Percentiles rank a stretch among this genome's conserved stretches.
phyloP scores from a whole-genome alignment of 768 basidiomycete species.

The Boletus bicolor region DNA sequence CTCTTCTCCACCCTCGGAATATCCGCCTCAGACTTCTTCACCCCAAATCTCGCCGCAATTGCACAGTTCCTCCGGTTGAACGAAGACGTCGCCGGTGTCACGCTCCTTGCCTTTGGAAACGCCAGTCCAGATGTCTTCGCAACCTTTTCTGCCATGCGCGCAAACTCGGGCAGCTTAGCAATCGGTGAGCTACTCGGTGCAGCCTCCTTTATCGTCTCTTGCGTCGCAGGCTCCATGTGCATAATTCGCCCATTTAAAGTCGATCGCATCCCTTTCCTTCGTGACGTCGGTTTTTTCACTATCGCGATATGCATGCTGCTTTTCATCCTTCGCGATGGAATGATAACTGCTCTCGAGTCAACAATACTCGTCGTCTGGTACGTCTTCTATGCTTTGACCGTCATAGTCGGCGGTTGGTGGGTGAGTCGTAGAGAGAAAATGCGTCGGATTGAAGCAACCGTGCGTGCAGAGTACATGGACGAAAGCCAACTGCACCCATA shows the following conservation, averaged over 20 bases:
- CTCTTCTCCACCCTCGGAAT: conserved; percentile 96
- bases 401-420: conserved; percentile 80
- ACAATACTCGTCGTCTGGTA: conserved; percentile 70
- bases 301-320: conserved; percentile 74
- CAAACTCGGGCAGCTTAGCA: conserved; percentile 82
- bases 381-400: conserved; percentile 68
- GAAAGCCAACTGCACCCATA: conserved; percentile 51
- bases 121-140: conserved; percentile 96
- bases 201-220: conserved; percentile 92
- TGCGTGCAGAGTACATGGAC: conserved; percentile 56
- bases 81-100: conserved; percentile 94
- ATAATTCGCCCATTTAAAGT: conserved; percentile 95
- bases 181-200: conserved; percentile 95
- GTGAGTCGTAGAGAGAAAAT: conserved; percentile 50
- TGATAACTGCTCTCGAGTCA: conserved; percentile 70
- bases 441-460: conserved; percentile 46
- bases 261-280: conserved; percentile 72
- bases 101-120: conserved; percentile 95
- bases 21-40: conserved; percentile 95
- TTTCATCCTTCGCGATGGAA: conserved; percentile 71
- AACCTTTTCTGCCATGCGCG: conserved; percentile 89
- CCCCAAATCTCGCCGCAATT: conserved; percentile 90
- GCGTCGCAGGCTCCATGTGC: conserved; percentile 97
- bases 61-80: conserved; percentile 81
- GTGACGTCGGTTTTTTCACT: conserved; percentile 96